phyloP scores from a whole-genome alignment of 371 early-diverging fungal genomes.

The Funneliformis caledonium region DNA sequence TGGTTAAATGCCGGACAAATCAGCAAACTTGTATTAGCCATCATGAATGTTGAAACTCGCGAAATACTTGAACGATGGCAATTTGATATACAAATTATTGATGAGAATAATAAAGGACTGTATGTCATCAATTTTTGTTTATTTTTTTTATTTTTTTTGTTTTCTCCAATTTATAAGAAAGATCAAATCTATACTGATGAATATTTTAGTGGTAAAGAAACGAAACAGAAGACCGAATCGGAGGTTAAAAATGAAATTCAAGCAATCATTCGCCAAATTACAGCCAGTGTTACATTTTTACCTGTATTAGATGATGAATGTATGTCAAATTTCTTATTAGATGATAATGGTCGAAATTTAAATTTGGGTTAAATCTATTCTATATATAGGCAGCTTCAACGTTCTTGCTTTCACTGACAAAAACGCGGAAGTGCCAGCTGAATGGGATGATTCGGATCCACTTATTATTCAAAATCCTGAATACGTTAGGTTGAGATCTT shows the following conservation, averaged over 20 bases:
- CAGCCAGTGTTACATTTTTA: conserved; percentile 86
- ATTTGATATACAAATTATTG: conserved; percentile 78
- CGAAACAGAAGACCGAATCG: conserved; percentile 60
- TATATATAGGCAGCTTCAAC: conserved; percentile 75
- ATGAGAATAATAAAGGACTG: conserved; percentile 30
- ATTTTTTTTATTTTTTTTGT: not conserved
- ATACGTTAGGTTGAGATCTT: conserved; percentile 78
- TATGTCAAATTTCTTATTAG: conserved; percentile 45
- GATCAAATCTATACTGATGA: not conserved
- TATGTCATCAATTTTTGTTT: conserved; percentile 10
- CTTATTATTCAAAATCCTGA: conserved; percentile 79
- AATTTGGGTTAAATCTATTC: not conserved
- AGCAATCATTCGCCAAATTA: conserved; percentile 89
- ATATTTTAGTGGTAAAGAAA: not conserved
- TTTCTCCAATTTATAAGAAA: not conserved
- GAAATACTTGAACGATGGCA: conserved; percentile 93
- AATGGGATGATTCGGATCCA: conserved; percentile 87
- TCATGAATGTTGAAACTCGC: conserved; percentile 77
- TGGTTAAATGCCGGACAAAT: conserved; percentile 77
- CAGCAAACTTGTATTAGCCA: conserved; percentile 82
- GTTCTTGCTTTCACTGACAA: conserved; percentile 87
- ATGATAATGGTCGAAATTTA: too few species aligned
- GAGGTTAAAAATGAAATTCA: conserved; percentile 79
- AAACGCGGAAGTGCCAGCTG: conserved; percentile 83
- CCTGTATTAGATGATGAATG: conserved; percentile 89